Evolutionary conservation across 164 flowering plant genomes (phyloP).

Genomic region (Berberis vulgaris): DNA sequence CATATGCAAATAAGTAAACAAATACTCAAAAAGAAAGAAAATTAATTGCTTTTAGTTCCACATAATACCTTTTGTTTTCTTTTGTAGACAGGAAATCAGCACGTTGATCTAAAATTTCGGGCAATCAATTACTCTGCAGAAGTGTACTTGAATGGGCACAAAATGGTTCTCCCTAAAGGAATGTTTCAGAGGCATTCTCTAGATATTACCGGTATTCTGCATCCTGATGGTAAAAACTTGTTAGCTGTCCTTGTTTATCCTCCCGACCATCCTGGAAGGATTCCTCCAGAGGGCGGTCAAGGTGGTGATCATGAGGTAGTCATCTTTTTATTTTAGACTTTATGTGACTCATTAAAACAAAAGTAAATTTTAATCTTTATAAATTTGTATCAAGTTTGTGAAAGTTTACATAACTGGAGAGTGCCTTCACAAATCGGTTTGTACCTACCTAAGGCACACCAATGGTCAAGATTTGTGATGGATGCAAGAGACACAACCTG

Average conservation of each 20-base stretch:
- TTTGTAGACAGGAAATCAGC: constrained; percentile 61
- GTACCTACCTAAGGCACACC: too few species aligned
- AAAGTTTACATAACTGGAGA: too few species aligned
- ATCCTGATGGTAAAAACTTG: constrained; percentile 69
- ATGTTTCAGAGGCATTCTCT: constrained; percentile 94
- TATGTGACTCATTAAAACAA: not conserved
- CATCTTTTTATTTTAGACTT: not conserved
- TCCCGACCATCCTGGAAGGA: constrained; percentile 85
- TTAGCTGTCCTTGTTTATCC: constrained; percentile 90
- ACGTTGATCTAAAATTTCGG: constrained; percentile 80
- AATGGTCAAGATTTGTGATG: too few species aligned
- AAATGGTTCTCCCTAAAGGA: constrained; percentile 70
- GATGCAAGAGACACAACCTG: too few species aligned
- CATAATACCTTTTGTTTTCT: not conserved
- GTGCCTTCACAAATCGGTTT: too few species aligned
- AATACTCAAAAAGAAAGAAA: too few species aligned
- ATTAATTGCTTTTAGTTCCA: too few species aligned
- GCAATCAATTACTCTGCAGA: constrained; percentile 93
- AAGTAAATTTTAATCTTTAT: too few species aligned
- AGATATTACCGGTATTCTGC: constrained; percentile 68
- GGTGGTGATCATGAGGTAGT: constrained; percentile 98
- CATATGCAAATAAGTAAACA: too few species aligned
- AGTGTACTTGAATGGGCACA: constrained; percentile 87
- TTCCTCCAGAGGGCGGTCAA: constrained; percentile 93
- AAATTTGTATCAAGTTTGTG: too few species aligned